phyloP scores from a whole-genome alignment of 208 protist genomes.

The Leishmania tarentolae region DNA sequence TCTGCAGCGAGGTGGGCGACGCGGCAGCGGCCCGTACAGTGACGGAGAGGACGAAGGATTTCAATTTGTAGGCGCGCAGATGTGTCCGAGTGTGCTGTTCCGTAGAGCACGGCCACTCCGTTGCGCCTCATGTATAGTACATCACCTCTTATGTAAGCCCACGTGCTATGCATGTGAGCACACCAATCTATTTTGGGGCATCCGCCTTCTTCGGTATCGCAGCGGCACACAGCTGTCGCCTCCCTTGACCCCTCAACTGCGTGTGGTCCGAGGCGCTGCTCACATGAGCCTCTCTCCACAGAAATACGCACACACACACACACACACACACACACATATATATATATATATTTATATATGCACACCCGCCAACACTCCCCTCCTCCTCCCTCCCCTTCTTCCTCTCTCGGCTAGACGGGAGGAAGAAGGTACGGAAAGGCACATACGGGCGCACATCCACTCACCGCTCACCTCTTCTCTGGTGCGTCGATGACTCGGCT shows the following conservation, averaged over 20 bases:
- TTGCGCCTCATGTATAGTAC: background rate
- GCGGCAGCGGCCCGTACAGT: background rate
- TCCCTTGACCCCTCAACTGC: background rate
- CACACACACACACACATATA: too few relatives aligned
- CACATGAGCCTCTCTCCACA: too few relatives aligned
- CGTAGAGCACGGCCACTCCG: background rate
- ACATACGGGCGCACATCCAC: background rate
- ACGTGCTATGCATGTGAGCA: background rate
- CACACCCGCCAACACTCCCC: too few relatives aligned
- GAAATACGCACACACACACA: too few relatives aligned
- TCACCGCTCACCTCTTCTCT: background rate
- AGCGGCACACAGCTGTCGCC: background rate
- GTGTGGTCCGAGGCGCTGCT: too few relatives aligned
- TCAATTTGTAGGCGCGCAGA: background rate
- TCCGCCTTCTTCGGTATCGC: background rate
- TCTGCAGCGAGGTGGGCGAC: background rate
- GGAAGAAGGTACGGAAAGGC: too few relatives aligned
- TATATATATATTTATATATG: too few relatives aligned
- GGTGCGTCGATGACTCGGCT: too few relatives aligned
- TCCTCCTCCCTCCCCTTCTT: too few relatives aligned
- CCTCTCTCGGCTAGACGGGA: background rate
- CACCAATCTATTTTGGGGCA: background rate
- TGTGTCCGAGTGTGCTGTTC: background rate
- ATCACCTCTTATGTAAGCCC: background rate
- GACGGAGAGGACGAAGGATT: slow-evolving; percentile 1